A percentile compares a stretch with the other conserved stretches of the same genome.
phyloP scores from a whole-genome alignment of 2,329 filamentous ascomycete species.

The Colletotrichum tropicicola region DNA sequence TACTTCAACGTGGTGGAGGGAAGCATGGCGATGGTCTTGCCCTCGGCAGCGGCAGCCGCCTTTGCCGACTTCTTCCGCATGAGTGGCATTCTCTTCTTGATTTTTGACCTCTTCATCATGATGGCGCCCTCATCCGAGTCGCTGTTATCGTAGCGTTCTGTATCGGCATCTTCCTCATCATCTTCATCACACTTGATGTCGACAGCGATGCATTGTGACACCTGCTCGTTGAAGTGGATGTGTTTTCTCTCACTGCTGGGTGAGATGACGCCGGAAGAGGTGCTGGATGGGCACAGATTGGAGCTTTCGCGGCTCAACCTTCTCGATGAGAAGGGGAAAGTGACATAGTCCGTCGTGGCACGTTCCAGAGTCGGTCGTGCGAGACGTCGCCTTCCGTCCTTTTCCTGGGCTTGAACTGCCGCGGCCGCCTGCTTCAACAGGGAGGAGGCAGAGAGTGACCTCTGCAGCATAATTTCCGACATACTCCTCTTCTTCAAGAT shows the following conservation, averaged over 20 bases:
- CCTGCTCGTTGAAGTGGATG: constrained; percentile 96
- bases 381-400: constrained; percentile 56
- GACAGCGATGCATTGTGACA: constrained; percentile 94
- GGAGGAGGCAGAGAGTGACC: constrained; percentile 87
- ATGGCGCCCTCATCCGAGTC: constrained; percentile 81
- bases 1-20: constrained; percentile 91
- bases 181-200: constrained; percentile 85
- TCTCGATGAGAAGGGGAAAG: constrained; percentile 70
- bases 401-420: constrained; percentile 84
- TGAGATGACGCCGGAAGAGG: constrained; percentile 75
- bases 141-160: constrained; percentile 57
- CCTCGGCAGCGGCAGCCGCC: constrained; percentile 65
- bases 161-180: constrained; percentile 66
- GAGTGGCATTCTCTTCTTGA: constrained; percentile 66
- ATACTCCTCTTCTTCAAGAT: constrained; percentile 97
- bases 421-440: constrained; percentile 89
- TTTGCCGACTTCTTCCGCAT: constrained; percentile 52
- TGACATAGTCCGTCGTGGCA: constrained; percentile 74
- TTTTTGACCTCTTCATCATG: constrained; percentile 79
- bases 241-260: constrained; percentile 78
- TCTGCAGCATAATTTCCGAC: constrained; percentile 93
- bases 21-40: constrained; percentile 87
- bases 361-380: constrained; percentile 67
- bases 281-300: constrained; percentile 71
- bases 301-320: constrained; percentile 69